Evolutionary conservation across 2,329 filamentous ascomycete species (phyloP).

Genomic region (Penicillium sp.): DNA sequence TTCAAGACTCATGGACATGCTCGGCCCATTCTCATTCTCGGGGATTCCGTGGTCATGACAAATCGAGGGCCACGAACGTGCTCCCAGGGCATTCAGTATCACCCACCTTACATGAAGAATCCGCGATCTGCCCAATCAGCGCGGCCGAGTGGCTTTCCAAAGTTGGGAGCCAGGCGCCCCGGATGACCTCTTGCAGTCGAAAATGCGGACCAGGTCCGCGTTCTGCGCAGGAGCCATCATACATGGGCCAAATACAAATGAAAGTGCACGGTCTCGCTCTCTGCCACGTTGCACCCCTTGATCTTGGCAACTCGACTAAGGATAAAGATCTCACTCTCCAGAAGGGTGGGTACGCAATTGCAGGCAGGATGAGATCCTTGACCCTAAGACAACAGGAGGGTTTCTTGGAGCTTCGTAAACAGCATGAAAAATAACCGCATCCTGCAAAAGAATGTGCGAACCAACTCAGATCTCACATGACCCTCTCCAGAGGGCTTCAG

Average conservation of each 20-base stretch:
- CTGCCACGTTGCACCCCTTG: constrained; percentile 31
- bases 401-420: not conserved
- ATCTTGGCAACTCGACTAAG: constrained; percentile 32
- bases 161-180: constrained; percentile 11
- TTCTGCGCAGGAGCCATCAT: not conserved
- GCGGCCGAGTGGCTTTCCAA: constrained; percentile 2
- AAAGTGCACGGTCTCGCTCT: constrained; percentile 27
- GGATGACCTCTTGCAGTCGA: constrained; percentile 21
- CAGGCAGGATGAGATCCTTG: constrained; percentile 1
- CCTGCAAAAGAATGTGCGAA: not conserved
- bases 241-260: constrained; percentile 4
- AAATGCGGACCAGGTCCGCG: constrained; percentile 10
- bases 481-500: not conserved
- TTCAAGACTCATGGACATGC: not conserved
- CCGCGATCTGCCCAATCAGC: constrained; percentile 5
- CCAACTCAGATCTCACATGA: not conserved
- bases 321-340: constrained; percentile 33
- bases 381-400: not conserved
- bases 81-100: constrained; percentile 11
- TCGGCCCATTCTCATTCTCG: constrained; percentile 2
- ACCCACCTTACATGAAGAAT: constrained; percentile 21
- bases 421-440: not conserved
- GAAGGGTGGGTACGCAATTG: constrained; percentile 16
- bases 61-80: constrained; percentile 5
- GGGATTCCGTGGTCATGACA: constrained; percentile 8